Evolutionary conservation across 2,329 filamentous ascomycete species (phyloP).

Genomic region (Falciphora oryzae): DNA sequence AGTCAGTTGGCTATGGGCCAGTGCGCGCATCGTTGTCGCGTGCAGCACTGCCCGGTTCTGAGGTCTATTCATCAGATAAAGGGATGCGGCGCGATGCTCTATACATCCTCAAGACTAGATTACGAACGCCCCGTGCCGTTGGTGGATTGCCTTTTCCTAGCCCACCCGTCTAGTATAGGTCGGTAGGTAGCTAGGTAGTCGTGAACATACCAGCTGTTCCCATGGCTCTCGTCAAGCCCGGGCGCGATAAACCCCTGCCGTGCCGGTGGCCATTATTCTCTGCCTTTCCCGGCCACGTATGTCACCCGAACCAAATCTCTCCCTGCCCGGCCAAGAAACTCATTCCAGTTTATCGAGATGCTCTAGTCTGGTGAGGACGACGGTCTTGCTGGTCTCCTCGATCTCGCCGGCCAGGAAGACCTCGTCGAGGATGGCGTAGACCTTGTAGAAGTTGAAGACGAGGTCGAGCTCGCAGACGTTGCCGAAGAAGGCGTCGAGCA

Average conservation of each 20-base stretch:
- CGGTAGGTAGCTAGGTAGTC: background rate
- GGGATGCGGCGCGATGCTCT: background rate
- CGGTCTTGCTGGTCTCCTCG: conserved; percentile 97
- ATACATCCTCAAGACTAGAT: background rate
- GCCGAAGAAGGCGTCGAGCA: conserved; percentile 96
- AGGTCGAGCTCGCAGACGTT: conserved; percentile 98
- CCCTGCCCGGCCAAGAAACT: conserved; percentile 15
- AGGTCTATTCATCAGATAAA: background rate
- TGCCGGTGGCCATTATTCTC: background rate
- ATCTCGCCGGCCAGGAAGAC: conserved; percentile 97
- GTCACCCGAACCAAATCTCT: background rate
- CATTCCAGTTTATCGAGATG: conserved; percentile 95
- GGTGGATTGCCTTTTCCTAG: background rate
- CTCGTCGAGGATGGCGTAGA: conserved; percentile 97
- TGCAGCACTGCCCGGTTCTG: too few species aligned
- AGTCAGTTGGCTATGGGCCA: background rate
- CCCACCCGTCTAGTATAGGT: background rate
- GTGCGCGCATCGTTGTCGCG: background rate
- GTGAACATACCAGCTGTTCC: background rate
- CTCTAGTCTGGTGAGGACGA: conserved; percentile 87
- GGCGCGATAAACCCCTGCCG: too few species aligned
- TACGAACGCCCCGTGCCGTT: background rate
- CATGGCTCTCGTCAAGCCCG: background rate
- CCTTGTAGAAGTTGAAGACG: conserved; percentile 76
- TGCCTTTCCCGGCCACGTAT: background rate